These are phyloP conservation scores for Inga laurina DNA, from an alignment of 306 rosid species.

Conservation along the genomic window DNA sequence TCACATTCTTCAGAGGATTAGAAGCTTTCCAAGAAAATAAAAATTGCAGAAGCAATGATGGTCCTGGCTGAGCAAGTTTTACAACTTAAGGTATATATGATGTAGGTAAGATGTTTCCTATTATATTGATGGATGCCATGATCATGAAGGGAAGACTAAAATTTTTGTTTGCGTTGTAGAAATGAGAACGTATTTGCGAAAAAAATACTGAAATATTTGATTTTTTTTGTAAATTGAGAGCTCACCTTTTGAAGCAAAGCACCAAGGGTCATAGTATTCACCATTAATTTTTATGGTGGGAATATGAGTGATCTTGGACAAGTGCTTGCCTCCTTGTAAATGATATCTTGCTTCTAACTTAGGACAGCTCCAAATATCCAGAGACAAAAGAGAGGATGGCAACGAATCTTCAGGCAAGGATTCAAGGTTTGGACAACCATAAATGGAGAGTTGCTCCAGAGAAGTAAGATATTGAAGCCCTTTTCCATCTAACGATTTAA, in stretches of 20 bases:
- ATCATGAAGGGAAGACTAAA: too few species aligned
- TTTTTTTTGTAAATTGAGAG: too few species aligned
- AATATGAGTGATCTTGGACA: too few species aligned
- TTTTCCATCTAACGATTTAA: neutral
- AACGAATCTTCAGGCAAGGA: neutral
- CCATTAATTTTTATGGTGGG: too few species aligned
- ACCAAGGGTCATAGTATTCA: too few species aligned
- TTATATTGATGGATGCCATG: too few species aligned
- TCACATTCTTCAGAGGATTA: neutral
- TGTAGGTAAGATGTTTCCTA: neutral
- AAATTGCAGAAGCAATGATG: neutral
- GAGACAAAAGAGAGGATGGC: neutral
- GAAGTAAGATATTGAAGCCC: neutral
- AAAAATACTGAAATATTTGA: too few species aligned
- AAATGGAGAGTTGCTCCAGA: neutral
- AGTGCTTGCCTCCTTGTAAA: too few species aligned
- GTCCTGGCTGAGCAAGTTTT: neutral
- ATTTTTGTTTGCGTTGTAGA: too few species aligned
- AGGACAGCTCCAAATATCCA: neutral
- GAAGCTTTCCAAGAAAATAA: neutral
- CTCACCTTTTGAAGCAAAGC: too few species aligned
- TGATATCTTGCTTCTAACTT: neutral
- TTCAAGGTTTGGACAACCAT: neutral
- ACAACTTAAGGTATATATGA: neutral
- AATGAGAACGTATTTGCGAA: too few species aligned